phyloP scores from a whole-genome alignment of 2,329 filamentous ascomycete species.

The Lanzia echinophila region DNA sequence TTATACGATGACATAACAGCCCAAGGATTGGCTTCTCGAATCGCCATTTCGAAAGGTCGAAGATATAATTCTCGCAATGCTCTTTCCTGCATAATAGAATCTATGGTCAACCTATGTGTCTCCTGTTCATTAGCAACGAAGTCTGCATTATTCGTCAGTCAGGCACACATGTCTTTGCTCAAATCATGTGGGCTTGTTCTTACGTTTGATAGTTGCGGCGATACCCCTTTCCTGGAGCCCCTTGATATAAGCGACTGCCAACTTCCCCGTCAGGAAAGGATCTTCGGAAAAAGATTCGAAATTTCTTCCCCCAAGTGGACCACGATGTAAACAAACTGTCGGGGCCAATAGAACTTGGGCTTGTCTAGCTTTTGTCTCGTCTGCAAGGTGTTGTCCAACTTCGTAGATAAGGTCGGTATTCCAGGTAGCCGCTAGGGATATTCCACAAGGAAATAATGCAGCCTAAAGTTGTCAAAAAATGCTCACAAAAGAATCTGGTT shows the following conservation, averaged over 20 bases:
- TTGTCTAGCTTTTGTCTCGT: slow-evolving; percentile 66
- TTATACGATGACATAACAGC: slow-evolving; percentile 66
- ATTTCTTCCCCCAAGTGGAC: slow-evolving; percentile 75
- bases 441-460: slow-evolving; percentile 72
- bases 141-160: slow-evolving; percentile 33
- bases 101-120: slow-evolving; percentile 57
- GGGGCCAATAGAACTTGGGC: slow-evolving; percentile 69
- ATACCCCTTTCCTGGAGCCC: slow-evolving; percentile 69
- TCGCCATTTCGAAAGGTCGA: slow-evolving; percentile 67
- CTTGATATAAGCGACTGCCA: slow-evolving; percentile 65
- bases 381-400: slow-evolving; percentile 63
- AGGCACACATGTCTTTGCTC: slow-evolving; percentile 1
- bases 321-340: slow-evolving; percentile 75
- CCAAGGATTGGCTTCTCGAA: slow-evolving; percentile 63
- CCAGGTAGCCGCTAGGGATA: slow-evolving; percentile 74
- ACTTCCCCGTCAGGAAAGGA: slow-evolving; percentile 66
- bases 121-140: slow-evolving; percentile 71
- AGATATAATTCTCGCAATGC: slow-evolving; percentile 64
- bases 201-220: slow-evolving; percentile 72
- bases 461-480: slow-evolving; percentile 41
- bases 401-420: slow-evolving; percentile 63
- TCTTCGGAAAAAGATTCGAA: slow-evolving; percentile 87
- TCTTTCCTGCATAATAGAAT: slow-evolving; percentile 58
- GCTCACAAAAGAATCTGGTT: not conserved
- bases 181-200: slow-evolving; percentile 17